Evolutionary conservation across 2,329 filamentous ascomycete genomes (phyloP).

Genomic region (Ceratocystis destructans): DNA sequence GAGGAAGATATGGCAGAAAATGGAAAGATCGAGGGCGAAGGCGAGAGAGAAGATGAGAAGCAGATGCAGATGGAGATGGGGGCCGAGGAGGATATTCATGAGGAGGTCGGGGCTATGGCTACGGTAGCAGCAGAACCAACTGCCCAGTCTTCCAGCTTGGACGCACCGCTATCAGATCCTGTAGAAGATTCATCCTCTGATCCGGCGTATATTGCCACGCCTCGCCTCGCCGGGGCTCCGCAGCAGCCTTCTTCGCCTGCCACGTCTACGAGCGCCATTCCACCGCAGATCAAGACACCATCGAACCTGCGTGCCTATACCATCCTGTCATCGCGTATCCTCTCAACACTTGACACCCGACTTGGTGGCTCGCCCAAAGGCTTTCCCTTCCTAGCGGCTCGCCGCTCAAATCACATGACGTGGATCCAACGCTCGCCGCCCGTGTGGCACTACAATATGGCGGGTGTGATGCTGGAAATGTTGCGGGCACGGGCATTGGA

Average conservation of each 20-base stretch:
- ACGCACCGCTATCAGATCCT: background rate
- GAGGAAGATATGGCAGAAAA: background rate
- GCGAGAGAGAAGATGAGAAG: background rate
- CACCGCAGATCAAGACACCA: background rate
- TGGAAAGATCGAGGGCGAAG: background rate
- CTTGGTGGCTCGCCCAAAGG: background rate
- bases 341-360: constrained; percentile 2
- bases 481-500: constrained; percentile 38
- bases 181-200: constrained; percentile 17
- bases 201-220: constrained; percentile 8
- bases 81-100: background rate
- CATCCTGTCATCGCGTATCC: constrained; percentile 6
- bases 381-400: constrained; percentile 11
- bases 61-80: background rate
- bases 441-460: constrained; percentile 44
- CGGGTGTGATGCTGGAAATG: constrained; percentile 35
- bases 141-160: background rate
- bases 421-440: constrained; percentile 20
- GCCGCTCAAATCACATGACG: constrained; percentile 7
- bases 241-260: constrained; percentile 10
- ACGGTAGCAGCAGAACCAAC: background rate
- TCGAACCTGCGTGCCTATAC: constrained; percentile 14
- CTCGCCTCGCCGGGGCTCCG: constrained; percentile 16
- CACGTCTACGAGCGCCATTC: no score
- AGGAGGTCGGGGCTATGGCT: background rate